Percentiles rank a stretch among this genome's conserved stretches.
phyloP scores from a whole-genome alignment of 805 yeast genomes.

The Wickerhamiella musiphila region DNA sequence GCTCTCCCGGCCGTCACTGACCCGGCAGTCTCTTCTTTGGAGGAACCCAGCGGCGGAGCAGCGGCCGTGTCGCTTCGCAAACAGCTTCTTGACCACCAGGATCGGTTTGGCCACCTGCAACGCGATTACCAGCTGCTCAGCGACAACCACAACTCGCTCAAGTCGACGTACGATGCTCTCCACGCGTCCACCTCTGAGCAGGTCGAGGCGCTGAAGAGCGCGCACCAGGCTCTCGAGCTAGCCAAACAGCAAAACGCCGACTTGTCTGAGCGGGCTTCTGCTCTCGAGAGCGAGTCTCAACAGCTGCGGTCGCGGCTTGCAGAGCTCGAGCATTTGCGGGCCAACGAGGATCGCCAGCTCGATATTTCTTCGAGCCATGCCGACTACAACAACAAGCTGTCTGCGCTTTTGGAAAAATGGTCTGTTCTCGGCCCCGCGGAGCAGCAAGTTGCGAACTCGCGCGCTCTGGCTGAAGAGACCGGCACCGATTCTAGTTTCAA shows the following conservation, averaged over 20 bases:
- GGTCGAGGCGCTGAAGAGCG: conserved; percentile 8
- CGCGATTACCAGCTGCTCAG: conserved; percentile 5
- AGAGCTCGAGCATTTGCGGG: conserved; percentile 7
- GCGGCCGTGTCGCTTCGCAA: conserved; percentile 8
- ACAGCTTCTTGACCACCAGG: conserved; percentile 8
- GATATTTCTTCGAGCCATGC: neutral
- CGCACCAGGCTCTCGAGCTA: conserved; percentile 10
- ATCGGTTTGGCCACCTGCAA: conserved; percentile 8
- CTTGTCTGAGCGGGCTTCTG: conserved; percentile 3
- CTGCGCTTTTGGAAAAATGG: conserved; percentile 1
- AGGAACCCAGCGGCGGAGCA: too few species aligned
- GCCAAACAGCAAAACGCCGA: conserved; percentile 9
- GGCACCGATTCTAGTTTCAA: conserved; percentile 5
- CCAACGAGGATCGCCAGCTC: neutral
- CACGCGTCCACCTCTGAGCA: conserved; percentile 11
- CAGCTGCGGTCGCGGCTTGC: conserved; percentile 11
- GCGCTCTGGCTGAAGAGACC: neutral
- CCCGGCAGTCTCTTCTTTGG: too few species aligned
- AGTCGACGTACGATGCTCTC: conserved; percentile 7
- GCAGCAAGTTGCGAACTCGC: conserved; percentile 4
- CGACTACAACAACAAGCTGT: neutral
- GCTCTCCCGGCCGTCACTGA: too few species aligned
- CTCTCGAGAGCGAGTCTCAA: conserved; percentile 9
- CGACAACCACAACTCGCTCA: conserved; percentile 8
- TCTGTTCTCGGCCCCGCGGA: conserved; percentile 3